Evolutionary conservation across 345 rosid genomes (phyloP), one percentile per base, ranked within the genome.

Genomic region (Chamaenerion angustifolium): DNA sequence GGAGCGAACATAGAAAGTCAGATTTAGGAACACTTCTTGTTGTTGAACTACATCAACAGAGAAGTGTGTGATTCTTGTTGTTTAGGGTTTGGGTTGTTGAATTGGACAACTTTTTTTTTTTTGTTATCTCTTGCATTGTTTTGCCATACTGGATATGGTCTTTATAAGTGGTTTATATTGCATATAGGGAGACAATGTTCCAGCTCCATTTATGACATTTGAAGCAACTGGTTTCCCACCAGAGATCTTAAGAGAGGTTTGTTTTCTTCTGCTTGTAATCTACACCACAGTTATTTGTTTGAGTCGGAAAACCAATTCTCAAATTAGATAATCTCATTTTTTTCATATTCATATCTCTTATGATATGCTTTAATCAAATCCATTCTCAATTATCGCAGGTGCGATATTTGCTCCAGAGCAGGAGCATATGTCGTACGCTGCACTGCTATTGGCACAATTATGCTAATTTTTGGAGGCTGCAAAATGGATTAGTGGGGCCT

Each of bases 401-500:
- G 92, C 92, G 92, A 82, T 82, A 82, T 82, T 75, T 82, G 92
- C 92, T 82, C 92, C 92, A 46, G 81, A 66, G 73, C 81, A 73
- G 92, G 92, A 82, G 92, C 92, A 82, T 65, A 76, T 82, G 92
- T 82, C 92, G 86, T 82, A 82, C 86, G 82, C 92, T 82, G 92
- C 92, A 41, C 79, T 76, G 73, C 74, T 65, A 72, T 74, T 82
- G 85, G 76, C 75, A 82, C 76, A 76, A 68, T 77, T 67, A 76
- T 72, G 75, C 69, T 79, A 78, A 69, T 76, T 72, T 82, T 83
- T 79, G 92, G 84, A 75, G 82, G 87, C 78, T 79, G 85, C 83
- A 78, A 82, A 78, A 74, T 76, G 89, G 75, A 73, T 70, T 51
- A 75, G 73, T 70, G 89, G 79, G 73, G 86, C 86, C 86, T 76